Evolutionary conservation across 164 flowering plant species (phyloP).

Genomic region (Nelumbo lutea): DNA sequence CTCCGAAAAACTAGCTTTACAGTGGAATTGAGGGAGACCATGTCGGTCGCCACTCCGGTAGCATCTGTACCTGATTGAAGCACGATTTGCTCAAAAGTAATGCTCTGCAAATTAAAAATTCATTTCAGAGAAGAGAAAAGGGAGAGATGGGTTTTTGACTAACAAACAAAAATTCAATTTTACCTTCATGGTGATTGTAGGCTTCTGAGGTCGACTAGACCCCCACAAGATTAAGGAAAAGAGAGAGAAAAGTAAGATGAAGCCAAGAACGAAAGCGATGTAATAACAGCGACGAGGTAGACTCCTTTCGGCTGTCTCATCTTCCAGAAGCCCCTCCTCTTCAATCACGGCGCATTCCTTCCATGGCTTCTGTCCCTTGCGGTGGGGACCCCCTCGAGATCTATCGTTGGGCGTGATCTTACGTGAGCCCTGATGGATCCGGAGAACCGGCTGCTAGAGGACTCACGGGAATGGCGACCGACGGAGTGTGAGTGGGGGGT

Average conservation of each 20-base stretch:
- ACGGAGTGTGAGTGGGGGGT: constrained; percentile 50
- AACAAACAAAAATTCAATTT: background rate
- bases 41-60: constrained; percentile 74
- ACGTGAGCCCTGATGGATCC: constrained; percentile 64
- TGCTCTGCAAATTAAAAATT: constrained; percentile 34
- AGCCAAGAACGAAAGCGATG: constrained; percentile 60
- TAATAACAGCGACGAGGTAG: constrained; percentile 64
- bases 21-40: no score
- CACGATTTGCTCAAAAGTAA: constrained; percentile 52
- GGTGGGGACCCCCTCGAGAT: constrained; percentile 18
- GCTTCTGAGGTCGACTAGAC: constrained; percentile 63
- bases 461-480: constrained; percentile 61
- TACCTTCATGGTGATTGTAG: constrained; percentile 28
- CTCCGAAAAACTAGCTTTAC: no score
- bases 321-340: constrained; percentile 77
- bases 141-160: no score
- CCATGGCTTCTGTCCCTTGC: constrained; percentile 46
- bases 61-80: constrained; percentile 77
- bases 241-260: constrained; percentile 55
- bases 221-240: constrained; percentile 72
- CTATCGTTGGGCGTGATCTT: constrained; percentile 50
- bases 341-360: constrained; percentile 62
- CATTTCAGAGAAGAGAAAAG: constrained; percentile 2
- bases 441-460: constrained; percentile 72
- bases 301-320: constrained; percentile 30